phyloP scores from a whole-genome alignment of 2,329 filamentous ascomycete genomes.

The Macroventuria anomochaeta region DNA sequence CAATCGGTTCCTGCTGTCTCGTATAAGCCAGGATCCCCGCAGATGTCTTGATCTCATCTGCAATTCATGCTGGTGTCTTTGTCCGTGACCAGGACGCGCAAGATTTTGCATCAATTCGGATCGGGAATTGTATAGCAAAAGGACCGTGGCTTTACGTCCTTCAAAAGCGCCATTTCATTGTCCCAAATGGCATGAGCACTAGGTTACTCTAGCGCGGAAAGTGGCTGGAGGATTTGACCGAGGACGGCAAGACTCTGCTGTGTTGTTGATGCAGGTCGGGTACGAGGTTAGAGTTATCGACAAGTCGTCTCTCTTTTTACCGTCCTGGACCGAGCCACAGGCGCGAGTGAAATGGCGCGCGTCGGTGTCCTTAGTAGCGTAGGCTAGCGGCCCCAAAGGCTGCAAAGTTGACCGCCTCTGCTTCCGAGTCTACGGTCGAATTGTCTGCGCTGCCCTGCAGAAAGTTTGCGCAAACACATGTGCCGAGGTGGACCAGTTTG shows the following conservation, averaged over 20 bases:
- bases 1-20: slow-evolving; percentile 8
- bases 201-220: slow-evolving; percentile 1
- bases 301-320: slow-evolving; percentile 8
- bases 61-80: neutral
- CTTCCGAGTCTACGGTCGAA: neutral
- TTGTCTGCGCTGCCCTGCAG: neutral
- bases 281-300: slow-evolving; percentile 8
- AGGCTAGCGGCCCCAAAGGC: slow-evolving; percentile 7
- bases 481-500: slow-evolving; percentile 2
- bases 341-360: slow-evolving; percentile 2
- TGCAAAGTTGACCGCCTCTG: slow-evolving; percentile 13
- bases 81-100: neutral
- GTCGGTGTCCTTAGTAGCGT: slow-evolving; percentile 7
- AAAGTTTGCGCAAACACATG: neutral
- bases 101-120: neutral
- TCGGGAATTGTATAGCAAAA: neutral
- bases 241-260: slow-evolving; percentile 13
- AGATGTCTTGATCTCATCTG: neutral
- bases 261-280: slow-evolving; percentile 13
- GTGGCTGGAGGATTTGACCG: slow-evolving; percentile 2
- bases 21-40: neutral
- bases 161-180: slow-evolving; percentile 4
- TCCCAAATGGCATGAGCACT: slow-evolving; percentile 4
- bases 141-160: neutral
- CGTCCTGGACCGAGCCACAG: slow-evolving; percentile 19